Base-by-base conservation (phyloP, 176 grass and related monocot species). In the Themeda triandra region DNA sequence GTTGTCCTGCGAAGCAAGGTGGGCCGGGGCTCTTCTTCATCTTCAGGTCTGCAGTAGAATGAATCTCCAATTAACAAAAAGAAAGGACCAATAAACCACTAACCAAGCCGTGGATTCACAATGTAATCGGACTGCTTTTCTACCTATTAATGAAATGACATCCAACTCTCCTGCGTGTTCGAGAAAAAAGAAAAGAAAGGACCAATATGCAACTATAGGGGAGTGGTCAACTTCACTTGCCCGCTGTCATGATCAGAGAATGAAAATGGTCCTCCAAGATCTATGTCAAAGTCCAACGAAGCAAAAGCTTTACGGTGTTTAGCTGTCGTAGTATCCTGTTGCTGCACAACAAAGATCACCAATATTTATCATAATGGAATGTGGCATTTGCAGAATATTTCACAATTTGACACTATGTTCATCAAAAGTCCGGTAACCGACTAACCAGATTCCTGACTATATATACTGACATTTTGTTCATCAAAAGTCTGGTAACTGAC, bases 211-310 rank as follows among this genome's bases (percentile, higher is more conserved):
- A 63, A 70, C 54, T 88, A 81, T 49, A 32, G 25, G 27, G 3
- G 17, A 9, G 33, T 62, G 71, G 54, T 28, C 39, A 68, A 67
- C 31, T 76, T 77, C 49, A 86, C 96, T 89, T 90, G 91, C 96
- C 80, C 63, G 3, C 88, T 92, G 69, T 95, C 96, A 66, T 86
- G 86, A 58, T 93, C 91, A 71, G 91, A 92, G 77, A 94, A 92
- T 6, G 60, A 81, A 75, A 87, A 63, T 75, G 85, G 78, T 45
- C 80, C 88, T 68, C 86, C 86, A 80, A 88, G 86, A 60, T 95
- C 89, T 60, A 78, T 85, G 84, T 91, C 95, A 81, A 92, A 90
- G 39, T 93, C 91, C 71, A 87, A 64, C 11, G 91, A 93, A 75
- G 93, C 87, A 85, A 92, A 95, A 75, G 87, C 93, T 75, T 91